Conservation (phyloP, 306 rosid genomes). For the Fragaria nilgerrensis region DNA sequence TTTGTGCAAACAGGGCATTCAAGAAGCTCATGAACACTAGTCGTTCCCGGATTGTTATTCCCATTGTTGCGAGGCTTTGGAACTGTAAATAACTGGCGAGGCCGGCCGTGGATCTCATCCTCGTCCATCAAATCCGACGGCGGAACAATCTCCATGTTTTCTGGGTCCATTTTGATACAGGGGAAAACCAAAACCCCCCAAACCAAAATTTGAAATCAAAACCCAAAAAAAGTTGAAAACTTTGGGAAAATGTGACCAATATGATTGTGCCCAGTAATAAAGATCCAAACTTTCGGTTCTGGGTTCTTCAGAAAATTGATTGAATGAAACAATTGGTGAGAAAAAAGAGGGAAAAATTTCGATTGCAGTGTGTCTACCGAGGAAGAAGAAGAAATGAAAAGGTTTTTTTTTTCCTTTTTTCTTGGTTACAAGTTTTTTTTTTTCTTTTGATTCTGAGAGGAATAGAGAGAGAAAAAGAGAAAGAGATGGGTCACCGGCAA, state of each 20-base stretch:
- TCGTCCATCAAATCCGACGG: conserved; percentile 57
- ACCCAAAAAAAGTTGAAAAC: neutral
- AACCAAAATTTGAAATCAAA: neutral
- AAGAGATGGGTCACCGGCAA: conserved; percentile 4
- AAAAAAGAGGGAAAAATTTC: conserved; percentile 14
- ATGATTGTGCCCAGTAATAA: neutral
- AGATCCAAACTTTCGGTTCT: conserved; percentile 9
- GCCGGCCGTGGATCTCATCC: conserved; percentile 42
- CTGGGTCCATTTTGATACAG: conserved; percentile 46
- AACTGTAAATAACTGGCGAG: conserved; percentile 46
- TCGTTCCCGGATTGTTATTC: conserved; percentile 37
- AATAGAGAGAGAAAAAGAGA: neutral
- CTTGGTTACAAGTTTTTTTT: too few species aligned
- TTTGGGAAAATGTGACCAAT: neutral
- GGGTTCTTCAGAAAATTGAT: neutral
- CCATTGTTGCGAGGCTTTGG: conserved; percentile 45
- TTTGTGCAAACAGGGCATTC: conserved; percentile 80
- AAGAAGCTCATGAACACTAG: conserved; percentile 73
- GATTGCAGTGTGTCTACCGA: conserved; percentile 1
- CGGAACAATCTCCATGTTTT: conserved; percentile 35
- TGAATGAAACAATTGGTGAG: conserved; percentile 3
- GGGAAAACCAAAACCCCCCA: conserved; percentile 1
- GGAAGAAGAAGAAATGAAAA: conserved; percentile 20
- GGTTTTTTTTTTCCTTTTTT: too few species aligned
- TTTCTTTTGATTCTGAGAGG: neutral